These are phyloP conservation scores for Fraxinus greggii DNA, from an alignment of 305 asterid species.

Conservation along the genomic window DNA sequence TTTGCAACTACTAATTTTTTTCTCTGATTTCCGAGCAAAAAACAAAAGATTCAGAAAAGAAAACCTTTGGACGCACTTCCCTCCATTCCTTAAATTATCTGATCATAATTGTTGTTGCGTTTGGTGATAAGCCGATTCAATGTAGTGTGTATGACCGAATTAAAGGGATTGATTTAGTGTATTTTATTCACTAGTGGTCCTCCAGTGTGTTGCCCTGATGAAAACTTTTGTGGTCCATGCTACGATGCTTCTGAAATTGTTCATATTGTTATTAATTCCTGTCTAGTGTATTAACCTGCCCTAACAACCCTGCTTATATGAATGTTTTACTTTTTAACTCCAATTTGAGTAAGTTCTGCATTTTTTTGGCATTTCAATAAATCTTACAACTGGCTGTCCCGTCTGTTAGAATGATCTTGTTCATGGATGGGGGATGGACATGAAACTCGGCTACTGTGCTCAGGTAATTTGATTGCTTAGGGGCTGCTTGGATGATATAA, in stretches of 20 bases:
- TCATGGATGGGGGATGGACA: slow-evolving; percentile 99
- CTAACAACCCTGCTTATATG: not conserved
- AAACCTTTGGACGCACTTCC: not conserved
- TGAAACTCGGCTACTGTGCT: slow-evolving; percentile 97
- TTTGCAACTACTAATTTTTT: not conserved
- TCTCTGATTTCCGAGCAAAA: not conserved
- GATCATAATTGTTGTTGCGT: not conserved
- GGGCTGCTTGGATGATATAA: slow-evolving; percentile 14
- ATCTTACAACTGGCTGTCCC: slow-evolving; percentile 11
- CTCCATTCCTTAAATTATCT: not conserved
- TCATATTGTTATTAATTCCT: not conserved
- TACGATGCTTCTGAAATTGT: not conserved
- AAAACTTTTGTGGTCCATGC: not conserved
- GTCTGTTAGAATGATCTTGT: slow-evolving; percentile 90
- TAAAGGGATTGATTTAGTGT: not conserved
- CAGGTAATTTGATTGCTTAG: slow-evolving; percentile 50
- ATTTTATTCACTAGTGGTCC: not conserved
- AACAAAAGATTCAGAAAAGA: not conserved
- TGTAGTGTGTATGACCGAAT: not conserved
- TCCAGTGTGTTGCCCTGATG: not conserved
- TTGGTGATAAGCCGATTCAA: not conserved
- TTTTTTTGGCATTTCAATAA: slow-evolving; percentile 17
- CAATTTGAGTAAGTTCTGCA: slow-evolving; percentile 13
- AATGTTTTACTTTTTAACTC: slow-evolving; percentile 1
- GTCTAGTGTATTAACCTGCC: slow-evolving; percentile 1